These are phyloP conservation scores for Eimeria necatrix DNA, from an alignment of 169 alveolate species.

Conservation along the genomic window DNA sequence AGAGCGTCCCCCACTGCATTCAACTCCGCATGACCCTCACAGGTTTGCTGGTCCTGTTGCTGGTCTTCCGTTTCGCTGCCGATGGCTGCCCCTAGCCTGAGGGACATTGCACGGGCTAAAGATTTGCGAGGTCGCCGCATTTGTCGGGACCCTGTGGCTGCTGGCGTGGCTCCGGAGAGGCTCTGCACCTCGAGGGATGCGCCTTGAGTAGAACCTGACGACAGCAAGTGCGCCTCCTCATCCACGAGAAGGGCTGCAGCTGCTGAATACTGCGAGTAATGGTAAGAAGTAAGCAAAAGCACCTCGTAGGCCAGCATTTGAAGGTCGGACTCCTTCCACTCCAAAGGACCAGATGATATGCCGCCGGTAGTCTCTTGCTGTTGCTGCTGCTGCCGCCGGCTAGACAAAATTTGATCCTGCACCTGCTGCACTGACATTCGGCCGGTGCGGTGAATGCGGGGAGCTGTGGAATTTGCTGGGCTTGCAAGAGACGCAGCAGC, in stretches of 20 bases:
- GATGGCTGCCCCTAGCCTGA: not conserved
- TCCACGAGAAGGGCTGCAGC: conserved; percentile 62
- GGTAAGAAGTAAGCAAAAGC: conserved; percentile 61
- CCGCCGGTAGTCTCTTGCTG: conserved; percentile 29
- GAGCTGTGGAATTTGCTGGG: not conserved
- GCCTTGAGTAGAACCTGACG: not conserved
- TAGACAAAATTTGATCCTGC: conserved; percentile 27
- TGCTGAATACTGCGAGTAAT: conserved; percentile 72
- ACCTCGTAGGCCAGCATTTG: conserved; percentile 80
- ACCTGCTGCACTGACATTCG: conserved; percentile 57
- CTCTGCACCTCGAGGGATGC: not conserved
- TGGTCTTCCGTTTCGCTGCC: conserved; percentile 25
- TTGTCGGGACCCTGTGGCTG: conserved; percentile 38
- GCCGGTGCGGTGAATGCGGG: conserved; percentile 42
- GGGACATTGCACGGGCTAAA: conserved; percentile 70
- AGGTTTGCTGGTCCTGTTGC: conserved; percentile 34
- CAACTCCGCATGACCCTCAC: conserved; percentile 4
- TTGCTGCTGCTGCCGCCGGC: conserved; percentile 70
- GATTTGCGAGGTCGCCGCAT: conserved; percentile 42
- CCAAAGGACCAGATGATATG: conserved; percentile 22
- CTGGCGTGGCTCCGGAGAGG: conserved; percentile 4
- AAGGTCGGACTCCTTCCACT: conserved; percentile 66
- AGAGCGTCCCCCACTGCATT: not conserved
- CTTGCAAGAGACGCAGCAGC: conserved; percentile 48
- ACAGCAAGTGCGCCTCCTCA: conserved; percentile 24